Base-by-base conservation (phyloP, 495 filamentous ascomycete genomes). In the Symbiotaphrina buchneri region DNA sequence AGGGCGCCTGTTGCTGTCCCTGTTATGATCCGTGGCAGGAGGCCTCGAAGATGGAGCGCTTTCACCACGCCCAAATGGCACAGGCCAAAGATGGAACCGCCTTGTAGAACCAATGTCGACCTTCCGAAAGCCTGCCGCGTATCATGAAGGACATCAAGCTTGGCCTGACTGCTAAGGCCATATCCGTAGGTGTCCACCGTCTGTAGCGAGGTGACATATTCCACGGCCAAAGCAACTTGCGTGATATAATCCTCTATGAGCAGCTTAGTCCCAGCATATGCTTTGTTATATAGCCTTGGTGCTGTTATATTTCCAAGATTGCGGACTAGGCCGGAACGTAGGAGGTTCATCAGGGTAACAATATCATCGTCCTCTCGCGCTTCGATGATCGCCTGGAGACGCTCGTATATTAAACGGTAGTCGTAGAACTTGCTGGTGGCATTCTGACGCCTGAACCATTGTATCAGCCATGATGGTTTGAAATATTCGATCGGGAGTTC, bases 61-160 rank as follows among this genome's bases (percentile, higher is more conserved):
- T 82, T 90, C 28, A 92, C 77, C 0, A 94, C 80, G 1, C 85
- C 85, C 1, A 94, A 45, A 51, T 95, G 85, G 40, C 81, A 93
- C 4, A 92, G 51, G 0, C 83, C 85, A 41, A 95, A 95, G 21
- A 87, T 83, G 18, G 82, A 74, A 2, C 85, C 85, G 14, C 85
- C 85, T 45, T 93, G 84, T 3, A 95, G 49, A 8, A 93, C 74
- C 27, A 95, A 56, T 1, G 79, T 83, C 23, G 69, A 83, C 26
- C 83, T 59, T 13, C 85, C 85, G 56, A 90, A 92, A 0, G 80
- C 81, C 43, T 87, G 83, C 8, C 85, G 61, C 7, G 81, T 82
- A 55, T 92, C 81, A 44, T 91, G 81, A 31, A 93, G 53, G 28
- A 93, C 59, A 45, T 93, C 78, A 23, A 93, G 55, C 51, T 92